A percentile compares a stretch with the other conserved stretches of the same genome.
phyloP scores from a whole-genome alignment of 169 alveolate genomes.

The Plasmodium cynomolgi region DNA sequence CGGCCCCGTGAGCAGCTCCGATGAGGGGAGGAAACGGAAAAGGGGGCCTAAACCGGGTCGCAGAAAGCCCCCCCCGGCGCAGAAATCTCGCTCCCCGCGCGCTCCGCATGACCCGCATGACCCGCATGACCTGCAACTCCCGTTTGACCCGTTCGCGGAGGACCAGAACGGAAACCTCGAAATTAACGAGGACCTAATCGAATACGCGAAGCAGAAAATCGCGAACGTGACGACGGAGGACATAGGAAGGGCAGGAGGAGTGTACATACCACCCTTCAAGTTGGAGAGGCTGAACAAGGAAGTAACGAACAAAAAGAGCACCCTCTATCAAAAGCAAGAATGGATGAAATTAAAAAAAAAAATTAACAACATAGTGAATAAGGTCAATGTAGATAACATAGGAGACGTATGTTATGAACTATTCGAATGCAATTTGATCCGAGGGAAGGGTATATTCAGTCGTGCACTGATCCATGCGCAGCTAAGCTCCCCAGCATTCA shows the following conservation, averaged over 20 bases:
- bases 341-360: conserved; percentile 98
- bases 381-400: conserved; percentile 93
- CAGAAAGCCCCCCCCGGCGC: not conserved
- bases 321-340: conserved; percentile 95
- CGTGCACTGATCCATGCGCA: conserved; percentile 97
- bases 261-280: conserved; percentile 97
- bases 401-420: conserved; percentile 91
- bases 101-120: not conserved
- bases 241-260: conserved; percentile 93
- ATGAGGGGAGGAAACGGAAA: not conserved
- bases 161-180: conserved; percentile 43
- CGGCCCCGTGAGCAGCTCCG: not conserved
- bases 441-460: conserved; percentile 98
- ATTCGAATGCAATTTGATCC: conserved; percentile 95
- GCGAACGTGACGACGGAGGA: conserved; percentile 76
- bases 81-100: not conserved
- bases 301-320: conserved; percentile 90
- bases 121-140: not conserved
- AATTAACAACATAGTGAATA: conserved; percentile 96
- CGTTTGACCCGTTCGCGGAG: conserved; percentile 39
- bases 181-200: conserved; percentile 77
- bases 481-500: conserved; percentile 97
- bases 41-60: not conserved
- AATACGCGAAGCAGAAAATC: conserved; percentile 77
- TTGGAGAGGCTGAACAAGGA: conserved; percentile 93